These are phyloP conservation scores for Clonostachys sp. DNA, from an alignment of 2,329 filamentous ascomycete genomes.

Conservation along the genomic window DNA sequence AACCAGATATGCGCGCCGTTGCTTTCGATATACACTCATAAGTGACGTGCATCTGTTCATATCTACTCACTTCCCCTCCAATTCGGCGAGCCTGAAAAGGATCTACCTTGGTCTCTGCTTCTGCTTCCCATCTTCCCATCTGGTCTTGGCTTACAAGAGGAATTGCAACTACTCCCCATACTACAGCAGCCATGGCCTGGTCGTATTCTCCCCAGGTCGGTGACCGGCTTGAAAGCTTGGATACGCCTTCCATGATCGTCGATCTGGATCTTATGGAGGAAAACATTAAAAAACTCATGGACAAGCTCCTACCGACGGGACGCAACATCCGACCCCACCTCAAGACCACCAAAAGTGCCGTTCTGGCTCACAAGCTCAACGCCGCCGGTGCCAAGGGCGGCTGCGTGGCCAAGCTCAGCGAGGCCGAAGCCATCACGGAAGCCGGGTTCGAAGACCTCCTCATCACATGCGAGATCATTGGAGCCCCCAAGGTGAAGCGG, in stretches of 20 bases:
- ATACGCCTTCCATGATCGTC: conserved; percentile 52
- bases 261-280: conserved; percentile 45
- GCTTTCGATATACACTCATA: too few relatives aligned
- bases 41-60: too few relatives aligned
- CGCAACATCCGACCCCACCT: conserved; percentile 41
- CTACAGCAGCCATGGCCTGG: too few relatives aligned
- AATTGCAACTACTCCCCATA: too few relatives aligned
- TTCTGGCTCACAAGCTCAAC: conserved; percentile 35
- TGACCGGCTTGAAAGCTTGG: conserved; percentile 22
- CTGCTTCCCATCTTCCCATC: too few relatives aligned
- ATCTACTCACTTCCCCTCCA: too few relatives aligned
- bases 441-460: conserved; percentile 42
- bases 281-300: conserved; percentile 42
- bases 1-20: too few relatives aligned
- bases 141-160: too few relatives aligned
- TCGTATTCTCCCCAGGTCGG: conserved; percentile 4
- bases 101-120: too few relatives aligned
- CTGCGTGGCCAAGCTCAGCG: conserved; percentile 46
- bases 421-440: conserved; percentile 33
- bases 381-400: conserved; percentile 42
- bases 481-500: conserved; percentile 35
- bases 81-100: too few relatives aligned
- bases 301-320: conserved; percentile 36
- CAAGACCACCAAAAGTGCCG: conserved; percentile 47
- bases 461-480: conserved; percentile 46